Percentiles rank a stretch among this genome's conserved stretches.
Evolutionary conservation across 2,329 filamentous ascomycete genomes (phyloP).

Genomic region (Calonectria henricotiae): DNA sequence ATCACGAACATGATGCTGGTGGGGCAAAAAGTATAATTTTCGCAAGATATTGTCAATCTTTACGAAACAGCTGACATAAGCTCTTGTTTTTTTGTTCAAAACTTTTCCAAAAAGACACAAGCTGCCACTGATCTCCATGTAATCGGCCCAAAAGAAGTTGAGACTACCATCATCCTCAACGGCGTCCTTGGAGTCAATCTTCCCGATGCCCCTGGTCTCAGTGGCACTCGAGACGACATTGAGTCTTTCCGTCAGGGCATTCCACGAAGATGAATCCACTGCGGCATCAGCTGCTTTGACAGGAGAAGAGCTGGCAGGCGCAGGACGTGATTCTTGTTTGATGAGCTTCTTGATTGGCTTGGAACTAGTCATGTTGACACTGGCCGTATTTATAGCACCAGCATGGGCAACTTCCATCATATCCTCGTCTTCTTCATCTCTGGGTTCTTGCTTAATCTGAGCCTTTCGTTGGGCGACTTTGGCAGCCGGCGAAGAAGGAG

Average conservation of each 20-base stretch:
- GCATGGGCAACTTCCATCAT: constrained; percentile 91
- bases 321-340: constrained; percentile 78
- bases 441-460: constrained; percentile 65
- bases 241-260: constrained; percentile 86
- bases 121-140: constrained; percentile 91
- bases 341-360: constrained; percentile 80
- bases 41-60: constrained; percentile 96
- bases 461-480: constrained; percentile 84
- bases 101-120: constrained; percentile 97
- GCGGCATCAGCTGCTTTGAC: constrained; percentile 71
- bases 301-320: constrained; percentile 85
- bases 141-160: constrained; percentile 97
- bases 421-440: constrained; percentile 83
- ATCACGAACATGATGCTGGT: constrained; percentile 71
- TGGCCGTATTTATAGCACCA: constrained; percentile 77
- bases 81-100: constrained; percentile 85
- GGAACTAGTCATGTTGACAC: constrained; percentile 88
- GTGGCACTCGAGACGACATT: constrained; percentile 86
- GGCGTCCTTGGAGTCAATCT: constrained; percentile 87
- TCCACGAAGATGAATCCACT: constrained; percentile 90
- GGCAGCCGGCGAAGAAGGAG: constrained; percentile 88
- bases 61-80: constrained; percentile 92
- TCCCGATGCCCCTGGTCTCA: constrained; percentile 79
- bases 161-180: constrained; percentile 94
- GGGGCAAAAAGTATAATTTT: constrained; percentile 93